Percentiles rank a stretch among this genome's conserved stretches.
Conservation (phyloP, 768 basidiomycete species). For the Kwoniella pini region DNA sequence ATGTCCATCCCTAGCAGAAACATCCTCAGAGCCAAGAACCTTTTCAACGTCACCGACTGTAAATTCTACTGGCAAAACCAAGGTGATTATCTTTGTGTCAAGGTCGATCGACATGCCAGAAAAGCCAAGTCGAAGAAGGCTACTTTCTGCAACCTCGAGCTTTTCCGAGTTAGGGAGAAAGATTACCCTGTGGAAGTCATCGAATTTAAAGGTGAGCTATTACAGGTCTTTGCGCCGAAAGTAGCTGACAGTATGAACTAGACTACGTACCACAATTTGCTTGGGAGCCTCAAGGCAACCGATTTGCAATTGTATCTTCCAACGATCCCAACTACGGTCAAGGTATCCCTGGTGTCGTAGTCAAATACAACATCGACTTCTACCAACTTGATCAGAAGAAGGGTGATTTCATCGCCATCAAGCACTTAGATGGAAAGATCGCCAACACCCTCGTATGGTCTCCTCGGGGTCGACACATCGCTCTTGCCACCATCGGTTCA, state of each 20-base stretch:
- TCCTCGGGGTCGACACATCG: constrained; percentile 90
- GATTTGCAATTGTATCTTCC: constrained; percentile 93
- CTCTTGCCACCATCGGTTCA: constrained; percentile 92
- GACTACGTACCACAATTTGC: constrained; percentile 95
- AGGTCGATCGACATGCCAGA: constrained; percentile 90
- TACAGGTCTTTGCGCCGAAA: no score
- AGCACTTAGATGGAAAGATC: constrained; percentile 75
- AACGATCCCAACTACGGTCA: constrained; percentile 91
- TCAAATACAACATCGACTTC: constrained; percentile 95
- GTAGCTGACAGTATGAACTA: constrained; percentile 49
- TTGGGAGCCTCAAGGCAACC: constrained; percentile 97
- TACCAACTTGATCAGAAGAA: constrained; percentile 88
- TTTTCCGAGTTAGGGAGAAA: constrained; percentile 96
- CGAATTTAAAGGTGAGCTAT: constrained; percentile 79
- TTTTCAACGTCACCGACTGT: constrained; percentile 98
- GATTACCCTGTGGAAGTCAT: constrained; percentile 97
- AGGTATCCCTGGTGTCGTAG: constrained; percentile 83
- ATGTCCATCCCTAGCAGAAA: constrained; percentile 81
- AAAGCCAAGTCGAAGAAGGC: constrained; percentile 89
- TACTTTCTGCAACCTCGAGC: constrained; percentile 95
- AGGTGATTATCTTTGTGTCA: constrained; percentile 97
- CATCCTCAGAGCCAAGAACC: constrained; percentile 87
- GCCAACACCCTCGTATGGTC: constrained; percentile 97
- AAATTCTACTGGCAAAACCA: constrained; percentile 98
- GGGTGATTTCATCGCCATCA: constrained; percentile 89